Base-by-base conservation (phyloP, 106 monocot genomes). In the Triglochin maritima region DNA sequence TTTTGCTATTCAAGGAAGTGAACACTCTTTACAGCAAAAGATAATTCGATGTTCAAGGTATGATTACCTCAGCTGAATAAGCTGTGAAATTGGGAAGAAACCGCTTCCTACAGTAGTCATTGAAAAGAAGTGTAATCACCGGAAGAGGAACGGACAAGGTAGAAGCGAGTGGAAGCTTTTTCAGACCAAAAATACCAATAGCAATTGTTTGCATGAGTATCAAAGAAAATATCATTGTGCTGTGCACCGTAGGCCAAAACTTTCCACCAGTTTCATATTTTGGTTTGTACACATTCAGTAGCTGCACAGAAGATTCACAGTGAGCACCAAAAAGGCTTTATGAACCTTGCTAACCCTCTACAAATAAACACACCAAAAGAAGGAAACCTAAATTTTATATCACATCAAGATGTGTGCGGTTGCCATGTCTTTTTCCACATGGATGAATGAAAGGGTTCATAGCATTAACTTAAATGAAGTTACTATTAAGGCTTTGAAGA, bases 171-270 rank as follows among this genome's bases (percentile, higher is more conserved):
- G 82, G 80, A 56, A 98, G 79, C 55, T 86, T 86, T 80, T 98
- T 98, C 68, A 98, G 73, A 5, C 78, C 79, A 71, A 98, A 98
- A 70, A 98, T 86, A 50, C 98, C 98, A 80, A 92, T 69, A 56
- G 88, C 86, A 74, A 98, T 82, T 64, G 74, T 71, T 72, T 98
- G 98, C 98, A 98, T 92, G 47, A 98, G 69, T 53, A 92, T 57
- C 43, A 98, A 81, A 70, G 98, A 86, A 55, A 89, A 88, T 86
- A 98, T 89, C 60, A 82, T 84, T 43, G 88, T 66, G 44, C 74
- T 84, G 71, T 98, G 98, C 52, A 92, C 98, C 45, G 73, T 81
- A 49, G 92, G 88, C 98, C 98, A 98, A 79, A 86, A 98, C 57
- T 65, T 89, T 61, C 98, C 98, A 63, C 82, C 86, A 50, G 88